These are phyloP conservation scores for Sporothrix humicola DNA, from an alignment of 2,329 filamentous ascomycete genomes.

Conservation along the genomic window DNA sequence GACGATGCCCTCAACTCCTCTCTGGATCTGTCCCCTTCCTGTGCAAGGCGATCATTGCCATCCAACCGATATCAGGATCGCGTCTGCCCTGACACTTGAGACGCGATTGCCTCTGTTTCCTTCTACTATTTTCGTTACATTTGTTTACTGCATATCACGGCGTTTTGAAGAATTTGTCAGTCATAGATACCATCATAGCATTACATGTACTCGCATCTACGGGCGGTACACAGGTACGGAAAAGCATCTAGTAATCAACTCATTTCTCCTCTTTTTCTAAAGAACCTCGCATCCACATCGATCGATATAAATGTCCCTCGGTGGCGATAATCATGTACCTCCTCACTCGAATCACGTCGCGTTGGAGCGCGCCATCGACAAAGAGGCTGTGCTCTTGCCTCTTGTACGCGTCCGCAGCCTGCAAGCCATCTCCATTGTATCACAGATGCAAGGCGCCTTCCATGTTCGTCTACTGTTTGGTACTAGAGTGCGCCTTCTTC, in stretches of 20 bases:
- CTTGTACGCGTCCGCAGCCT: background rate
- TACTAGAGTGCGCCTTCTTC: background rate
- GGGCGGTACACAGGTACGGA: slow-evolving; percentile 17
- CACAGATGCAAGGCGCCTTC: background rate
- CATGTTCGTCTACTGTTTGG: background rate
- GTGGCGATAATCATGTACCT: slow-evolving; percentile 5
- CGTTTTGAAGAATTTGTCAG: slow-evolving; percentile 1
- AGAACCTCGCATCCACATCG: background rate
- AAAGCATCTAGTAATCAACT: slow-evolving; percentile 4
- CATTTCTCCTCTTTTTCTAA: background rate
- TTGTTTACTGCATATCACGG: slow-evolving; percentile 16
- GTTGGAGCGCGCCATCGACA: background rate
- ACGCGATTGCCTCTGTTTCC: no score
- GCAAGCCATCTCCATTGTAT: background rate
- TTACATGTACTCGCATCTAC: background rate
- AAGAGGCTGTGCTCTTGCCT: slow-evolving; percentile 3
- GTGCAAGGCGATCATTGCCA: no score
- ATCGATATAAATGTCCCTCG: background rate
- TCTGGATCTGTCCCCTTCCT: no score
- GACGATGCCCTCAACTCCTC: background rate
- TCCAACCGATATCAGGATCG: no score
- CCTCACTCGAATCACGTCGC: slow-evolving; percentile 7
- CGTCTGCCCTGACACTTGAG: no score
- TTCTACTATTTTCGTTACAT: background rate
- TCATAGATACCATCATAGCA: slow-evolving; percentile 16